Evolutionary conservation across 495 filamentous ascomycete species (phyloP).

Genomic region (Aspergillus campestris): DNA sequence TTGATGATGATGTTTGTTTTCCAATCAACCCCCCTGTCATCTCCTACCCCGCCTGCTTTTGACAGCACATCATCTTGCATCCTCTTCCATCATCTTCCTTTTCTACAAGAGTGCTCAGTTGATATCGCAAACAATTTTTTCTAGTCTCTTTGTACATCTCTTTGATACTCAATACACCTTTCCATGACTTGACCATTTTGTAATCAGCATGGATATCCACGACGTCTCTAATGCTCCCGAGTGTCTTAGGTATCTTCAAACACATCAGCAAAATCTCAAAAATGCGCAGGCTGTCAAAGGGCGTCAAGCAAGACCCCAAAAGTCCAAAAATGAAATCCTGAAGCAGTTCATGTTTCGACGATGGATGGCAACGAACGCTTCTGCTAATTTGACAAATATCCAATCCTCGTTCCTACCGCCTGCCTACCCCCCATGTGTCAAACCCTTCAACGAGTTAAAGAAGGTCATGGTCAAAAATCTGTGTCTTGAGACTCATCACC

Average conservation of each 20-base stretch:
- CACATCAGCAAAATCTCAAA: conserved; percentile 10
- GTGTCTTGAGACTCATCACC: conserved; percentile 42
- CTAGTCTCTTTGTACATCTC: too few relatives aligned
- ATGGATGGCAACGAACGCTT: conserved; percentile 2
- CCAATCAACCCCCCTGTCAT: too few relatives aligned
- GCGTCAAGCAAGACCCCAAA: conserved; percentile 4
- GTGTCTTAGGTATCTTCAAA: conserved; percentile 4
- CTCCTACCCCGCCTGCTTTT: too few relatives aligned
- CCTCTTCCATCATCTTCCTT: too few relatives aligned
- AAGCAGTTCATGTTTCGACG: conserved; percentile 10
- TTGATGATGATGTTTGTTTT: too few relatives aligned
- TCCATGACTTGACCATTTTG: not conserved
- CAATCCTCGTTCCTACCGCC: conserved; percentile 14
- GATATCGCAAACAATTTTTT: too few relatives aligned
- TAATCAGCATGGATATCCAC: conserved; percentile 19
- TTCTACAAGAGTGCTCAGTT: too few relatives aligned
- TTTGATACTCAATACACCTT: too few relatives aligned
- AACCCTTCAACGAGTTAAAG: conserved; percentile 10
- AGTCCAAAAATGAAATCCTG: conserved; percentile 16
- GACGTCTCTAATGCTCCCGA: conserved; percentile 12
- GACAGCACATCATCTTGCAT: too few relatives aligned
- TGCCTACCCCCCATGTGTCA: conserved; percentile 15
- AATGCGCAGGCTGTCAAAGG: conserved; percentile 13
- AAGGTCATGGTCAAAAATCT: conserved; percentile 26
- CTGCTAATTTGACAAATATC: not conserved